Evolutionary conservation across 192 early-diverging fungal genomes (phyloP), one percentile per base, ranked within the genome.

Genomic region (Funneliformis geosporum): DNA sequence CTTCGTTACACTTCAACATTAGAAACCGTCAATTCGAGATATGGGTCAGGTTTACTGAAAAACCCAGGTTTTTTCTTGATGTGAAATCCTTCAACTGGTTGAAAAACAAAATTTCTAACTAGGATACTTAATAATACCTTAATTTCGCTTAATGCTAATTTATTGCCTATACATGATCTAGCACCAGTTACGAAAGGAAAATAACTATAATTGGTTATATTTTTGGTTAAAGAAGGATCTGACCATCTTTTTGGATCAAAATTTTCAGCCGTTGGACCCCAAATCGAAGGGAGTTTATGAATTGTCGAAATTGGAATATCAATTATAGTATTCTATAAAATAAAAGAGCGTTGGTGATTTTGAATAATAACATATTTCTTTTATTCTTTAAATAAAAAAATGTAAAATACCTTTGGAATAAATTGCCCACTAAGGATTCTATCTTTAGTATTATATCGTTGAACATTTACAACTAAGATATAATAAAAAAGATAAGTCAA

Each of bases 161-260:
- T 84, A 55, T 83, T 80, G 12, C 89, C 90, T 33, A 91, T 90
- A 40, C 90, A 91, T n/a, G 85, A 82, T 8, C 89, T 67, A n/a
- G 82, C 80, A 14, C 90, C 90, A 5, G 84, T 83, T 47, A 83
- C 60, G 68, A 91, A 91, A 0, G 90, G 88, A 4, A 73, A 10
- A 38, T 82, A 86, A 5, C 76, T 80, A 74, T 69, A 85, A 42
- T 66, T 69, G 1, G 82, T 78, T 16, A 81, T 68, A 66, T 73
- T 60, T 60, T 78, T 79, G 25, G 73, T 81, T 12, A 78, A 67
- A 0, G 61, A 16, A 2, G 82, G 82, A 59, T 87, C 85, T n/a
- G 85, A 59, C 90, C 90, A 91, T 70, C 90, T 78, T 65, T 82
- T 83, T 21, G 90, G 90, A 9, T 82, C 82, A 64, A 90, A 91